phyloP scores from a whole-genome alignment of 108 stramenopile genomes.

The Skeletonema grethae region DNA sequence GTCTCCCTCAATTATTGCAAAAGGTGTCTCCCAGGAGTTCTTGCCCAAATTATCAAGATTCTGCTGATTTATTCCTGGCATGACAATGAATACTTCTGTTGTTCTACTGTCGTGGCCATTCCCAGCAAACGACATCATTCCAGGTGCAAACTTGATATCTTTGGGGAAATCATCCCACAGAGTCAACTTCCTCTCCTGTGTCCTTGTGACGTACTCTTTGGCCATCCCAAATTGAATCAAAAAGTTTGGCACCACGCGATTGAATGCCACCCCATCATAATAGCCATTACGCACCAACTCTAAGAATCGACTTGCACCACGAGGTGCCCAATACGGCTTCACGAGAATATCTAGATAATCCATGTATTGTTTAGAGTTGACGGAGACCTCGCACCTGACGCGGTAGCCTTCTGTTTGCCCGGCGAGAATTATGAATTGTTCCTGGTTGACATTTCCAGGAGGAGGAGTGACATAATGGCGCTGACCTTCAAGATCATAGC shows the following conservation, averaged over 20 bases:
- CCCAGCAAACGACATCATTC: constrained; percentile 40
- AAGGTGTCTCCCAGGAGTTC: constrained; percentile 35
- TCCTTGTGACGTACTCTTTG: constrained; percentile 15
- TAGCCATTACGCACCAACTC: constrained; percentile 36
- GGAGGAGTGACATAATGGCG: constrained; percentile 22
- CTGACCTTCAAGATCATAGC: constrained; percentile 16
- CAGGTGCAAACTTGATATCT: constrained; percentile 31
- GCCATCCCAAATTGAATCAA: constrained; percentile 66
- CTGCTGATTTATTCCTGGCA: constrained; percentile 21
- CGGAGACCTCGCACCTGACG: constrained; percentile 8
- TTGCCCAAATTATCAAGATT: constrained; percentile 30
- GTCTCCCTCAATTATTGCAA: constrained; percentile 1
- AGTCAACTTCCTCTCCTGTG: constrained; percentile 10
- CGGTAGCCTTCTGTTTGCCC: constrained; percentile 20
- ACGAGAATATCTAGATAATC: constrained; percentile 38
- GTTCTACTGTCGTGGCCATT: constrained; percentile 25
- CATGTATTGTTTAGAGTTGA: constrained; percentile 16
- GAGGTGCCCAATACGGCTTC: constrained; percentile 44
- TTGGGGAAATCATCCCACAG: constrained; percentile 39
- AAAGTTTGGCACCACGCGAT: constrained; percentile 78
- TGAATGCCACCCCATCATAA: constrained; percentile 76
- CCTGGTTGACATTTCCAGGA: constrained; percentile 12
- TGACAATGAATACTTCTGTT: constrained; percentile 40
- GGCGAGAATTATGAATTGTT: constrained; percentile 25
- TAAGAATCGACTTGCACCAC: constrained; percentile 42